phyloP scores from a whole-genome alignment of 176 grass and related monocot species.

The Dendrocalamus sinicus region DNA sequence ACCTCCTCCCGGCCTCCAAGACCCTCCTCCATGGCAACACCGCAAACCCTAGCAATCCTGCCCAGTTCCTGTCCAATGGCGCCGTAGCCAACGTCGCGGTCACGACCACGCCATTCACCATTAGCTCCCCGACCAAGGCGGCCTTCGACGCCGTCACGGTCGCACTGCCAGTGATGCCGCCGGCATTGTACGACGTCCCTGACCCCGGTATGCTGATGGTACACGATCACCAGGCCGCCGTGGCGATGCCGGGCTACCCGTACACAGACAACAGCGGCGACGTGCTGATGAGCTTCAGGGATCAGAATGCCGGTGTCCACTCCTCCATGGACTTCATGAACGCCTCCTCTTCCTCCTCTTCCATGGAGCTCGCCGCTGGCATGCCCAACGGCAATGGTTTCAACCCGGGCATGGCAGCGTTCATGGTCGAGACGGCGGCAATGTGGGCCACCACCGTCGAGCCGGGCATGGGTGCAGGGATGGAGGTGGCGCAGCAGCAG shows the following conservation, averaged over 20 bases:
- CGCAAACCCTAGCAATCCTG: conserved; percentile 43
- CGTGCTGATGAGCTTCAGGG: conserved; percentile 79
- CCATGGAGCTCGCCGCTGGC: conserved; percentile 55
- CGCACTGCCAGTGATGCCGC: conserved; percentile 26
- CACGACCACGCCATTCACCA: conserved; percentile 78
- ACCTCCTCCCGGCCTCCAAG: conserved; percentile 79
- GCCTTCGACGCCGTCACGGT: conserved; percentile 46
- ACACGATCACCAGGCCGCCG: conserved; percentile 12
- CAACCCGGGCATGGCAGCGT: conserved; percentile 46
- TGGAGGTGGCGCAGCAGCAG: conserved; percentile 42
- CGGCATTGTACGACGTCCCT: conserved; percentile 47
- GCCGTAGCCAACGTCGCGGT: neutral
- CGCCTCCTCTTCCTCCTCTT: conserved; percentile 65
- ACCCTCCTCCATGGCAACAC: conserved; percentile 45
- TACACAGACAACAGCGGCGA: conserved; percentile 52
- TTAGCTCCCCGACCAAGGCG: conserved; percentile 72
- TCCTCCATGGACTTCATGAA: conserved; percentile 70
- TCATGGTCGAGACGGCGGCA: conserved; percentile 64
- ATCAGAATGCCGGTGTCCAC: conserved; percentile 56
- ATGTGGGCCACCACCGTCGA: conserved; percentile 62
- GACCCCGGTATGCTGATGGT: conserved; percentile 45
- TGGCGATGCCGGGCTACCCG: conserved; percentile 51
- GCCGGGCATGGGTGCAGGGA: conserved; percentile 40
- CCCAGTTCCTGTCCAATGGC: conserved; percentile 54
- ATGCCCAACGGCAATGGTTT: conserved; percentile 48